These are phyloP conservation scores for Moelleriella libera DNA, from an alignment of 2,329 filamentous ascomycete genomes.

Conservation along the genomic window DNA sequence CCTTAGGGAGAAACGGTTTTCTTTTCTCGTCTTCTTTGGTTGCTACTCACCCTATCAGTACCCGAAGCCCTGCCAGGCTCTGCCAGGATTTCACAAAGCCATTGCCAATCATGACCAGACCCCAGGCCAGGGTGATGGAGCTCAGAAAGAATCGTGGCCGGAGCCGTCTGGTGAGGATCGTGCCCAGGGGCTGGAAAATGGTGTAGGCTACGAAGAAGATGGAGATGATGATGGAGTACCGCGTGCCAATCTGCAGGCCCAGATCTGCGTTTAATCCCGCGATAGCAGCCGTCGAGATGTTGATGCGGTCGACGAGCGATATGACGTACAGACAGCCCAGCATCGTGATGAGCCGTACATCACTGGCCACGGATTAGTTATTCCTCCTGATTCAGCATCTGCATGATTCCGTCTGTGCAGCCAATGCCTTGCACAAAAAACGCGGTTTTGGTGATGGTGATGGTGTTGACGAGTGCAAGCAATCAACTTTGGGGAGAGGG, in stretches of 20 bases:
- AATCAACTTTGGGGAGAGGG: too few relatives aligned
- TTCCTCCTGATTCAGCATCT: too few relatives aligned
- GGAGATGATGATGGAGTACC: not conserved
- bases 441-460: too few relatives aligned
- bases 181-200: conserved; percentile 57
- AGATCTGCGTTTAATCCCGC: conserved; percentile 46
- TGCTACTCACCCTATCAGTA: conserved; percentile 34
- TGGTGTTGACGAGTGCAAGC: too few relatives aligned
- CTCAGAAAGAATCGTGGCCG: conserved; percentile 45
- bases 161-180: conserved; percentile 51
- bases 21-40: too few relatives aligned
- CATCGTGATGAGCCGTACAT: conserved; percentile 39
- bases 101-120: conserved; percentile 48
- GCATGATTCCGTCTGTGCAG: too few relatives aligned
- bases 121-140: conserved; percentile 43
- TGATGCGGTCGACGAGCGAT: conserved; percentile 67
- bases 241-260: conserved; percentile 12
- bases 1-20: too few relatives aligned
- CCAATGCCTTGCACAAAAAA: too few relatives aligned
- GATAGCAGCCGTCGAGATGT: conserved; percentile 58
- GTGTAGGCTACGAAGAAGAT: conserved; percentile 64
- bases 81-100: conserved; percentile 42
- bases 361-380: not conserved
- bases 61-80: conserved; percentile 37
- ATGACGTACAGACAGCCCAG: conserved; percentile 59